phyloP scores from a whole-genome alignment of 495 filamentous ascomycete genomes.

The Darksidea phi region DNA sequence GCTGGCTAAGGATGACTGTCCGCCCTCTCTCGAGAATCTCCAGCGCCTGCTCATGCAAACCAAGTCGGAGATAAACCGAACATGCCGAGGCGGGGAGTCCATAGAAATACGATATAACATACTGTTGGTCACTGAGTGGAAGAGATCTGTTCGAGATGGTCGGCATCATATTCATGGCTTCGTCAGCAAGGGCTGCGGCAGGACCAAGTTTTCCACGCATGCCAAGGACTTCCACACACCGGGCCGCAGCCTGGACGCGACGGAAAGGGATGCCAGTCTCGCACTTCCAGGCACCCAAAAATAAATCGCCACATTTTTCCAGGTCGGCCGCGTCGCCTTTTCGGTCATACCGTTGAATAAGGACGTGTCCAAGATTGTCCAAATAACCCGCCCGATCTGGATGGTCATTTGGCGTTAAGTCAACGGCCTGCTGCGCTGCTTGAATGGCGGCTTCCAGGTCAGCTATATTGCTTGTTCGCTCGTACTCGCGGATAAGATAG shows the following conservation, averaged over 20 bases:
- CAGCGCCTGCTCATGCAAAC: conserved; percentile 5
- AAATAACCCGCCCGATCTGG: no score
- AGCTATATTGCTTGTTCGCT: no score
- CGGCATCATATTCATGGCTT: conserved; percentile 14
- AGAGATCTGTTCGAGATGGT: conserved; percentile 24
- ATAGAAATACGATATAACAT: conserved; percentile 28
- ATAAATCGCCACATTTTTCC: no score
- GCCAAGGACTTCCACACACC: not conserved
- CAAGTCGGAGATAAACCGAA: conserved; percentile 15
- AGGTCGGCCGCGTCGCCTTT: no score
- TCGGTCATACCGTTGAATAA: no score
- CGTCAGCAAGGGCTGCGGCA: conserved; percentile 1
- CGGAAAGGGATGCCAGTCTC: conserved; percentile 1
- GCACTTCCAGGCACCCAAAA: conserved; percentile 6
- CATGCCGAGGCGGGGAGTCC: conserved; percentile 29
- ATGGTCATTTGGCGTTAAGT: no score
- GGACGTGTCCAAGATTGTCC: no score
- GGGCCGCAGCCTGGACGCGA: not conserved
- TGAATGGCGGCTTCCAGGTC: no score
- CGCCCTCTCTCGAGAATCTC: conserved; percentile 29
- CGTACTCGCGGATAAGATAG: no score
- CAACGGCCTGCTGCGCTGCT: no score
- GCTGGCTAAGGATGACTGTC: conserved; percentile 22
- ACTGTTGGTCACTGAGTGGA: conserved; percentile 23
- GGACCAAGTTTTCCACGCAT: not conserved